Percentiles rank a stretch among this genome's conserved stretches.
Conservation (phyloP, 768 basidiomycete genomes). For the Naganishia onofrii region DNA sequence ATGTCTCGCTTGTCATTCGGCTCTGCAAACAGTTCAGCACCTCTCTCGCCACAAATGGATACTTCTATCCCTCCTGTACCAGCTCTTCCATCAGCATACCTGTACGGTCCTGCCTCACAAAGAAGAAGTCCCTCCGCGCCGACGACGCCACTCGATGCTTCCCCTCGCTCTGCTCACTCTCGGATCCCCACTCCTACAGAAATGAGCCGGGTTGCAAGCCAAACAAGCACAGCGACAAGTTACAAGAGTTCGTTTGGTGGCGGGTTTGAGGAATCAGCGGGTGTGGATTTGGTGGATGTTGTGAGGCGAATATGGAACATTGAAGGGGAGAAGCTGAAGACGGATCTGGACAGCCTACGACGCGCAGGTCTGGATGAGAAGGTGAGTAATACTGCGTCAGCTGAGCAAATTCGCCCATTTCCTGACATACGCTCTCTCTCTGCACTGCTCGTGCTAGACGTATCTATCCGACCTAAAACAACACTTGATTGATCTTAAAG, state of each 20-base stretch:
- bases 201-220: constrained; percentile 13
- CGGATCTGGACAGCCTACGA: constrained; percentile 41
- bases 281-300: constrained; percentile 26
- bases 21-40: background rate
- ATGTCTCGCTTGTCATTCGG: constrained; percentile 1
- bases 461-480: constrained; percentile 46
- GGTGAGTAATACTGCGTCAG: constrained; percentile 31
- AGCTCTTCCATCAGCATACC: constrained; percentile 5
- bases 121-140: constrained; percentile 2
- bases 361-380: constrained; percentile 39
- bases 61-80: constrained; percentile 4
- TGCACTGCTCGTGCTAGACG: constrained; percentile 20
- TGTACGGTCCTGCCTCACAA: background rate
- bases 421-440: too few species aligned
- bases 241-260: background rate
- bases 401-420: too few species aligned
- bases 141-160: background rate
- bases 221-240: constrained; percentile 10
- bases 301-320: constrained; percentile 23
- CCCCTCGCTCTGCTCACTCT: constrained; percentile 6
- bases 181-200: background rate
- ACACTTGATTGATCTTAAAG: constrained; percentile 35
- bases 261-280: background rate
- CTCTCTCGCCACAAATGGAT: background rate
- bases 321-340: constrained; percentile 34